Percentiles rank a stretch among this genome's conserved stretches.
phyloP scores from a whole-genome alignment of 805 yeast species.

The Candida gorgasii region DNA sequence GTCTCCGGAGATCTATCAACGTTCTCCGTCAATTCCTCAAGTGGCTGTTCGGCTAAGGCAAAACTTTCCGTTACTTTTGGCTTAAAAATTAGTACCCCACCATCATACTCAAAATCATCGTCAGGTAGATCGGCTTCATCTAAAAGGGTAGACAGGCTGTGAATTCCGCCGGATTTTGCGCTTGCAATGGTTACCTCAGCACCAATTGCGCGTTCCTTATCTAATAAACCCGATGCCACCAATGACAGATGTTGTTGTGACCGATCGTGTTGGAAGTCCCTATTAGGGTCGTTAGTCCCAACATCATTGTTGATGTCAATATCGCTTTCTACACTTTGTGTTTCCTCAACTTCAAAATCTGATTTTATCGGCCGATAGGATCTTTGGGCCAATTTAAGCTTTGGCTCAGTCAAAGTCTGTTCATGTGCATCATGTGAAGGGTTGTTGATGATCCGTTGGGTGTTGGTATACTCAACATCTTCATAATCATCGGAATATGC shows the following conservation, averaged over 20 bases:
- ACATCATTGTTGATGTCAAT: not conserved
- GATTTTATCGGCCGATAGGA: not conserved
- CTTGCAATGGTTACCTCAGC: not conserved
- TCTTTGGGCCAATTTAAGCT: no score
- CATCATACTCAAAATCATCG: constrained; percentile 6
- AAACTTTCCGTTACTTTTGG: no score
- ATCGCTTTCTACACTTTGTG: constrained; percentile 2
- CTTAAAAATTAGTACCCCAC: constrained; percentile 25
- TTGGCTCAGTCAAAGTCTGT: not conserved
- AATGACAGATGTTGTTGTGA: no score
- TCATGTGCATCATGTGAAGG: not conserved
- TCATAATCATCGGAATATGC: no score
- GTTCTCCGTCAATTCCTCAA: no score
- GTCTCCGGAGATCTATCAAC: no score
- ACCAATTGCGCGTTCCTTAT: constrained; percentile 3
- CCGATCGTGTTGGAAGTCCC: no score
- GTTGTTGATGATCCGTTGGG: no score
- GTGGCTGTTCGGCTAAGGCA: no score
- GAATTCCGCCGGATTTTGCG: constrained; percentile 5
- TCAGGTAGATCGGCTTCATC: not conserved
- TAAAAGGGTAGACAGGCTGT: not conserved
- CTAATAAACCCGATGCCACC: not conserved
- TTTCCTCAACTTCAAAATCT: constrained; percentile 5
- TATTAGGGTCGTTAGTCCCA: not conserved
- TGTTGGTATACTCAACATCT: no score